Conservation (phyloP, 495 filamentous ascomycete genomes). For the Penicillium verhagenii region DNA sequence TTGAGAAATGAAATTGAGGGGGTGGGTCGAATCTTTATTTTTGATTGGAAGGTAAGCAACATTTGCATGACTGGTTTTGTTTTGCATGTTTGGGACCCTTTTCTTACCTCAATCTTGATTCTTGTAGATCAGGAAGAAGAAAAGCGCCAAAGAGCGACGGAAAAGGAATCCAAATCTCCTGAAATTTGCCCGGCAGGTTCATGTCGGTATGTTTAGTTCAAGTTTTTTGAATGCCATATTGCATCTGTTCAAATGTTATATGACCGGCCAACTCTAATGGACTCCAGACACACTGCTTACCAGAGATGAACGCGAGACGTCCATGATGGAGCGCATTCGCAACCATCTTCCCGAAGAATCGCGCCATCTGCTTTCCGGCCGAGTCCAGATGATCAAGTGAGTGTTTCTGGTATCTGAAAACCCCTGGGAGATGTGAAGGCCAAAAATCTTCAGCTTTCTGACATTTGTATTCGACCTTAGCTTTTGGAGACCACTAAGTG, state of each 20-base stretch:
- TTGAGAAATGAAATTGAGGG: slow-evolving; percentile 1
- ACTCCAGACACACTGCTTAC: slow-evolving; percentile 13
- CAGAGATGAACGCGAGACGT: slow-evolving; percentile 6
- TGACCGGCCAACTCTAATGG: not conserved
- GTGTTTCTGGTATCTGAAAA: not conserved
- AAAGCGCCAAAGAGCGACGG: slow-evolving; percentile 13
- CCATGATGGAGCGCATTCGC: slow-evolving; percentile 11
- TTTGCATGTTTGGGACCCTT: not conserved
- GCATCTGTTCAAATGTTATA: too few relatives aligned
- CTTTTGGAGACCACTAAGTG: slow-evolving; percentile 28
- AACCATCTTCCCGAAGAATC: slow-evolving; percentile 12
- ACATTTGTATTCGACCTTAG: slow-evolving; percentile 14
- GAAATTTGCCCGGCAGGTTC: slow-evolving; percentile 7
- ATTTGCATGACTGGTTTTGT: not conserved
- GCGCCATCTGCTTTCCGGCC: slow-evolving; percentile 2
- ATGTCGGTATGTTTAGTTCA: slow-evolving; percentile 17
- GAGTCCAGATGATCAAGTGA: slow-evolving; percentile 20
- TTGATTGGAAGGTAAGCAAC: slow-evolving; percentile 28
- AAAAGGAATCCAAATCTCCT: slow-evolving; percentile 11
- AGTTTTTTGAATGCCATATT: too few relatives aligned
- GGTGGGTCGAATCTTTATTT: slow-evolving; percentile 12
- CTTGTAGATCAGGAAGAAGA: slow-evolving; percentile 10
- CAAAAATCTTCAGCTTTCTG: not conserved
- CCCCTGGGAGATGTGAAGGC: not conserved
- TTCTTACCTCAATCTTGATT: not conserved